Percentiles rank a stretch among this genome's conserved stretches.
These are phyloP conservation scores for Phytophthora tentaculata DNA, from an alignment of 352 stramenopile species.

Conservation along the genomic window DNA sequence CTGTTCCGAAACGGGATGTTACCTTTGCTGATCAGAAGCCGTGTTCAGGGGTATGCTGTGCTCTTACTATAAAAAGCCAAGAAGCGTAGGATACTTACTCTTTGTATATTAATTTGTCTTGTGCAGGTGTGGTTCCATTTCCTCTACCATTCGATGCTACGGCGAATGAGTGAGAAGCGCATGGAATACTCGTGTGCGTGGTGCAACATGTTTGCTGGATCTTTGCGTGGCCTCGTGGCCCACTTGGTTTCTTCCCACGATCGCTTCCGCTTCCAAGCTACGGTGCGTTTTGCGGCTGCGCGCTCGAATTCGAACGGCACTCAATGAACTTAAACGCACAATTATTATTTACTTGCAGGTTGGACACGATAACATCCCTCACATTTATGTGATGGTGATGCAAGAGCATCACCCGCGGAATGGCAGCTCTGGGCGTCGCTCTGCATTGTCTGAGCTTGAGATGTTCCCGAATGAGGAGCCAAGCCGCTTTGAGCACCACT, in stretches of 20 bases:
- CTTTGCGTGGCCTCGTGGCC: constrained; percentile 69
- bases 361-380: constrained; percentile 78
- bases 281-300: constrained; percentile 37
- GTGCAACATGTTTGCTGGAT: constrained; percentile 86
- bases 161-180: constrained; percentile 84
- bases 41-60: constrained; percentile 38
- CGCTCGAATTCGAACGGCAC: neutral
- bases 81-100: constrained; percentile 1
- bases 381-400: constrained; percentile 83
- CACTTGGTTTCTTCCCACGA: constrained; percentile 83
- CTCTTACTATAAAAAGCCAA: neutral
- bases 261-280: constrained; percentile 81
- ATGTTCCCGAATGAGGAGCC: constrained; percentile 52
- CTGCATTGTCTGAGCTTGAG: constrained; percentile 62
- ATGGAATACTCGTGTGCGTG: constrained; percentile 81
- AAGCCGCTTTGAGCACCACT: constrained; percentile 72
- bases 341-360: constrained; percentile 38
- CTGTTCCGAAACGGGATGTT: constrained; percentile 49
- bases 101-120: neutral
- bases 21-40: constrained; percentile 19
- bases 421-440: constrained; percentile 26
- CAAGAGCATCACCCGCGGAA: constrained; percentile 35
- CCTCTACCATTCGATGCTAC: constrained; percentile 83
- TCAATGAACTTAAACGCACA: neutral
- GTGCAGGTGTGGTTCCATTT: constrained; percentile 85